Percentiles rank a stretch among this genome's conserved stretches.
Conservation (phyloP, 768 basidiomycete species). For the Mycena belliarum region DNA sequence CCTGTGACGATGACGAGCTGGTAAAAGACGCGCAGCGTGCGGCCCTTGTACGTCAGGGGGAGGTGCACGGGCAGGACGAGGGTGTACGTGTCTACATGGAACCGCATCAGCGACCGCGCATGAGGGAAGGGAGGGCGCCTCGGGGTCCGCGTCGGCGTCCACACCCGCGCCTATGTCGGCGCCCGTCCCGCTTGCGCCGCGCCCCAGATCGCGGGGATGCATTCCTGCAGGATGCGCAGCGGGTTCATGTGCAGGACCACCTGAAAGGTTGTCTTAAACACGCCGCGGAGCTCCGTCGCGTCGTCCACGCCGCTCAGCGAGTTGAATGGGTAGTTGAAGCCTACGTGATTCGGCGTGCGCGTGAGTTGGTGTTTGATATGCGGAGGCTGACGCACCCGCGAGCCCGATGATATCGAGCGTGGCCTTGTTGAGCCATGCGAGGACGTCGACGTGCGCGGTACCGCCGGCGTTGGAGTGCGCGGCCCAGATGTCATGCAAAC, state of each 20-base stretch:
- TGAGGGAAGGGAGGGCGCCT: conserved; percentile 38
- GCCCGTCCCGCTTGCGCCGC: background rate
- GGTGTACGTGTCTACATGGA: conserved; percentile 70
- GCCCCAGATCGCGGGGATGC: conserved; percentile 31
- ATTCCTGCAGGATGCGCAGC: conserved; percentile 25
- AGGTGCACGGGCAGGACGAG: conserved; percentile 74
- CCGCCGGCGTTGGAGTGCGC: conserved; percentile 20
- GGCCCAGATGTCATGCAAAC: conserved; percentile 37
- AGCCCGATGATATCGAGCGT: conserved; percentile 49
- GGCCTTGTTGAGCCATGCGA: conserved; percentile 50
- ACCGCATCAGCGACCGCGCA: too few relatives aligned
- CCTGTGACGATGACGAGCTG: conserved; percentile 86
- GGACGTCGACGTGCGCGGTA: conserved; percentile 40
- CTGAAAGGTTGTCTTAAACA: conserved; percentile 35
- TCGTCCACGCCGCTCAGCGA: too few relatives aligned
- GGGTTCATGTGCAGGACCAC: conserved; percentile 33
- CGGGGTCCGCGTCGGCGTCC: conserved; percentile 40
- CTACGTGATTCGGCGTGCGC: background rate
- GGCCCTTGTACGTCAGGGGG: conserved; percentile 90
- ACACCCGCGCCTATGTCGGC: background rate
- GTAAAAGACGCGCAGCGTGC: conserved; percentile 83
- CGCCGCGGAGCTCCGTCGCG: too few relatives aligned
- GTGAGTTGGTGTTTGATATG: too few relatives aligned
- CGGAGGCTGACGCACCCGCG: conserved; percentile 35
- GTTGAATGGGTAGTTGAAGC: conserved; percentile 7